Percentiles rank a stretch among this genome's conserved stretches.
Conservation (phyloP, 768 basidiomycete genomes). For the Pleurotus giganteus region DNA sequence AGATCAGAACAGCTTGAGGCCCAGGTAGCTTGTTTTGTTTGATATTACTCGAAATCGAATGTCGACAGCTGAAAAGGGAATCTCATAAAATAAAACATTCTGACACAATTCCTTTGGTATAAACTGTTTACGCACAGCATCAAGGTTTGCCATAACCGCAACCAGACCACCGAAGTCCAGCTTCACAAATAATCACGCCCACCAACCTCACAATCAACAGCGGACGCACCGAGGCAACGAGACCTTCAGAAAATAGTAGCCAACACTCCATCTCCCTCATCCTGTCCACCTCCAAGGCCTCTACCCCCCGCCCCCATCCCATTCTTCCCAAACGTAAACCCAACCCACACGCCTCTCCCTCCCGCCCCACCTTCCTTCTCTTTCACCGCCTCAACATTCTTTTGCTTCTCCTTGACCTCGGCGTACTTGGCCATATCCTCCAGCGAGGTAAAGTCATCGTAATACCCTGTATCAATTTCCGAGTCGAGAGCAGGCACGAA, state of each 20-base stretch:
- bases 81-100: too few species aligned
- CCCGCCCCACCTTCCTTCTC: constrained; percentile 75
- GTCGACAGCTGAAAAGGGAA: too few species aligned
- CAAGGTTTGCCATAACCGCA: too few species aligned
- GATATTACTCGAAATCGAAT: too few species aligned
- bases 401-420: constrained; percentile 96
- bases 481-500: constrained; percentile 94
- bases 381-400: constrained; percentile 86
- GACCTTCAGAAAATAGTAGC: constrained; percentile 57
- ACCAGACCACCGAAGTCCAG: too few species aligned
- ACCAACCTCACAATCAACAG: too few species aligned
- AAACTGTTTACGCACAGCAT: too few species aligned
- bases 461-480: constrained; percentile 94
- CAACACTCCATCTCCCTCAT: constrained; percentile 49
- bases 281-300: constrained; percentile 25
- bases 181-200: too few species aligned
- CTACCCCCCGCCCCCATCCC: constrained; percentile 57
- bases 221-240: too few species aligned
- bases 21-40: too few species aligned
- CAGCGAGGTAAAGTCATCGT: constrained; percentile 82
- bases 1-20: too few species aligned
- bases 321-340: constrained; percentile 90
- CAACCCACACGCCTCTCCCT: constrained; percentile 82
- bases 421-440: constrained; percentile 99
- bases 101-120: too few species aligned